Evolutionary conservation across 768 basidiomycete species (phyloP), one percentile per base, ranked within the genome.

Genomic region (Daedalea quercina): DNA sequence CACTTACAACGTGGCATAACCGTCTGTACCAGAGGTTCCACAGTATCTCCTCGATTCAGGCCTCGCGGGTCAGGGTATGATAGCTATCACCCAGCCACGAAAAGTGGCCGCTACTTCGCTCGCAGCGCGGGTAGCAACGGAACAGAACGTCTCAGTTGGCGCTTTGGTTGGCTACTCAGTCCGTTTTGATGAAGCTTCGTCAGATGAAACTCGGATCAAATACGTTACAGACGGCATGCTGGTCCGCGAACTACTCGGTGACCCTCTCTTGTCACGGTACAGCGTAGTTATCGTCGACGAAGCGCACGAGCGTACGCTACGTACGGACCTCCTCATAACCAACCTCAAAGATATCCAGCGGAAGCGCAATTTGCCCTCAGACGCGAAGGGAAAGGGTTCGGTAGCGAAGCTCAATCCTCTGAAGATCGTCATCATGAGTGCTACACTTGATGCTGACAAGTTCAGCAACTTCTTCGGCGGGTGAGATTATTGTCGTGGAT

Each of bases 151-250:
- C 3, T 61, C 77, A 1, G 66, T 97, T 2, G 96, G 96, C 43
- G 70, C 77, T 6, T 70, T 83, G 23, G 91, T 99, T 37, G 95
- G 96, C 4, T 99, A 99, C 68, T 83, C 92, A 1, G 93, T 99
- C 35, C 89, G 96, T 13, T 99, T 99, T 68, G 93, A 98, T 66
- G 95, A 98, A 63, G 72, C 79, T 19, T 79, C 77, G 12, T 75
- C 82, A 9, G 64, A 78, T 0, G 73, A 80, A 1, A 99, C 96
- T 3, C 80, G 85, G 45, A 88, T 98, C 70, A 98, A 97, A 70
- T 99, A 93, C 65, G 78, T 96, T 69, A 98, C 94, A 51, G 96
- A 99, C 62, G 96, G 96, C 57, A 97, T 98, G 90, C 84, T 98
- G 58, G 86, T 94, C 41, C 82, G 94, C 41, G 96, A 99, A 75